Base-by-base conservation (phyloP, 306 rosid species). In the Prunus mongolica region DNA sequence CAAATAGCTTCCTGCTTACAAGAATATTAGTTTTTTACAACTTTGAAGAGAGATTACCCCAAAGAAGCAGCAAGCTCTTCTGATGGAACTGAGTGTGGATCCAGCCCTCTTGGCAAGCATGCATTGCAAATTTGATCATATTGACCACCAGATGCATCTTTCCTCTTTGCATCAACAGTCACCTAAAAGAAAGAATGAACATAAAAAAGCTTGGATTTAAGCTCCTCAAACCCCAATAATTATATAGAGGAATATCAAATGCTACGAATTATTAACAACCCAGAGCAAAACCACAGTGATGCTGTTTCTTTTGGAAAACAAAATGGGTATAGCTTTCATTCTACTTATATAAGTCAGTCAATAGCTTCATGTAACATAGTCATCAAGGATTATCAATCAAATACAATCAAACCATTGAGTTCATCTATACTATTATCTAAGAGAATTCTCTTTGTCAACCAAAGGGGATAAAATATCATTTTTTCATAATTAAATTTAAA, bases 11-110 rank as follows among this genome's bases (percentile, higher is more conserved):
- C 51, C 67, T 54, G 65, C 79, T 54, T 64, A 55, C 25, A 79
- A 72, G 76, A 32, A 20, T 79, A 79, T 11, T 58, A 20, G 68
- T 38, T 54, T 14, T 47, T 34, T 61, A 78, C 45, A 62, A 71
- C 57, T 56, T 78, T 54, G 22, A 45, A 75, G 20, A 80, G 64
- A 66, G 25, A 84, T 20, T 83, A 92, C 99, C 99, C 99, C 78
- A 96, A 80, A 64, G 99, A 92, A 66, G 92, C 97, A 60, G 93
- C 92, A 83, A 96, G 99, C 82, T 96, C 99, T 82, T 92, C 90
- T 20, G 96, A 85, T 61, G 93, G 87, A 87, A 92, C 96, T 72
- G 99, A 91, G 82, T 91, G 97, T 62, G 97, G 96, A 87, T 92
- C 98, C 52, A 96, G 93, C 67, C 93, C 93, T 86, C 92, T 84